A percentile compares a stretch with the other conserved stretches of the same genome.
Evolutionary conservation across 2,329 filamentous ascomycete species (phyloP).

Genomic region (Alternaria sp.): DNA sequence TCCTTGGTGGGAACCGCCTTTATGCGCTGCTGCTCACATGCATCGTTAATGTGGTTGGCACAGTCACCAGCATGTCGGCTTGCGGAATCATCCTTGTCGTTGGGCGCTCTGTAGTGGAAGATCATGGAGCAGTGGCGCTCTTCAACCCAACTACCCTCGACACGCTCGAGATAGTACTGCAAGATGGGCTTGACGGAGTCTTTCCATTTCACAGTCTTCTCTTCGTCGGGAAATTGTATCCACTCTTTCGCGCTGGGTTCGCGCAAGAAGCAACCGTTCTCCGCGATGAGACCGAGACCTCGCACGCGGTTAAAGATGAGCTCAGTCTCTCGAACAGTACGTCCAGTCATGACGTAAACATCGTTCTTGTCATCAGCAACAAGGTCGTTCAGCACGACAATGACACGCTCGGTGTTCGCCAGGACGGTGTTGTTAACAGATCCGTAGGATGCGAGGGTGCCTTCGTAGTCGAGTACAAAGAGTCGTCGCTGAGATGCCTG

Average conservation of each 20-base stretch:
- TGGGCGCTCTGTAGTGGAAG: slow-evolving; percentile 86
- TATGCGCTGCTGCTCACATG: slow-evolving; percentile 81
- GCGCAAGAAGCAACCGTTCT: slow-evolving; percentile 91
- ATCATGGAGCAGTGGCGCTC: slow-evolving; percentile 90
- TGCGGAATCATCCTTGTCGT: slow-evolving; percentile 73
- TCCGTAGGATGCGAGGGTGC: slow-evolving; percentile 87
- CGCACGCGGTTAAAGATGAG: slow-evolving; percentile 83
- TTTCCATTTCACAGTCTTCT: slow-evolving; percentile 79
- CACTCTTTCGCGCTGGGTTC: slow-evolving; percentile 71
- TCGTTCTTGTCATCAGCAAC: slow-evolving; percentile 80
- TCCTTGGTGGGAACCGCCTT: slow-evolving; percentile 83
- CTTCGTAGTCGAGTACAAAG: slow-evolving; percentile 93
- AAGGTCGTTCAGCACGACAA: slow-evolving; percentile 82
- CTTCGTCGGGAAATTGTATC: slow-evolving; percentile 77
- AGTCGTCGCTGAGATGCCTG: slow-evolving; percentile 70
- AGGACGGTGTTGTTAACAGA: slow-evolving; percentile 84
- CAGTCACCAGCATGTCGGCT: slow-evolving; percentile 85
- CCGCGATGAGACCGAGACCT: slow-evolving; percentile 86
- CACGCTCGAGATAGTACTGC: slow-evolving; percentile 87
- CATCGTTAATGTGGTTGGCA: slow-evolving; percentile 93
- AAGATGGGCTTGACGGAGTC: slow-evolving; percentile 81
- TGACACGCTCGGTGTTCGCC: slow-evolving; percentile 82
- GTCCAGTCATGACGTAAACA: slow-evolving; percentile 92
- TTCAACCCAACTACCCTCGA: slow-evolving; percentile 86
- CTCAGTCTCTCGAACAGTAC: slow-evolving; percentile 86